phyloP scores from a whole-genome alignment of 768 basidiomycete genomes.

The Suillus alpinus region DNA sequence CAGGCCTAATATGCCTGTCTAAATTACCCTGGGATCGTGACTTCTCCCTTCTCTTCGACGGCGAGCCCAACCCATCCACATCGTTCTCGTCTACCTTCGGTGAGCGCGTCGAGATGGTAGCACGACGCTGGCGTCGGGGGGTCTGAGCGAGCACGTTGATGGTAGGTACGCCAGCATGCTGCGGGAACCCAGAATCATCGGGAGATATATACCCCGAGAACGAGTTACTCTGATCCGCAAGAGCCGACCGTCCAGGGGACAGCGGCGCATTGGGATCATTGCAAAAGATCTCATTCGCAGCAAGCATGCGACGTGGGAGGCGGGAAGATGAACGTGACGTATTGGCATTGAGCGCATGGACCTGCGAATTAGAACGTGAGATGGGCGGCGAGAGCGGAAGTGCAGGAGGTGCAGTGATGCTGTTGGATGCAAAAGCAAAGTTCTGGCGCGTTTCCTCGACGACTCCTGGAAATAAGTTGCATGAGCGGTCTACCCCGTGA shows the following conservation, averaged over 20 bases:
- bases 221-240: conserved; percentile 18
- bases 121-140: conserved; percentile 42
- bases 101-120: conserved; percentile 67
- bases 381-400: conserved; percentile 56
- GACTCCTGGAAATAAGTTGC: conserved; percentile 50
- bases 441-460: conserved; percentile 78
- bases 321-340: conserved; percentile 39
- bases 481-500: conserved; percentile 8
- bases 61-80: conserved; percentile 41
- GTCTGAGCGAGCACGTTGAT: conserved; percentile 27
- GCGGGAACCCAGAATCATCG: conserved; percentile 19
- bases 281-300: conserved; percentile 70
- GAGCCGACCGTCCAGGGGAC: conserved; percentile 15
- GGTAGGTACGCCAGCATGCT: conserved; percentile 13
- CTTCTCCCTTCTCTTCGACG: conserved; percentile 65
- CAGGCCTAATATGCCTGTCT: conserved; percentile 63
- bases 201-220: conserved; percentile 18
- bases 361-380: conserved; percentile 46
- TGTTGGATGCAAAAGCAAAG: conserved; percentile 50
- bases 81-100: conserved; percentile 38
- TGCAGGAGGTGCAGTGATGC: conserved; percentile 50
- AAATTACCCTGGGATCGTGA: conserved; percentile 65
- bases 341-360: conserved; percentile 11
- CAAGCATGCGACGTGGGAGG: conserved; percentile 58
- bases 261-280: conserved; percentile 16